phyloP scores from a whole-genome alignment of 192 early-diverging fungal species.

The Mortierella claussenii region DNA sequence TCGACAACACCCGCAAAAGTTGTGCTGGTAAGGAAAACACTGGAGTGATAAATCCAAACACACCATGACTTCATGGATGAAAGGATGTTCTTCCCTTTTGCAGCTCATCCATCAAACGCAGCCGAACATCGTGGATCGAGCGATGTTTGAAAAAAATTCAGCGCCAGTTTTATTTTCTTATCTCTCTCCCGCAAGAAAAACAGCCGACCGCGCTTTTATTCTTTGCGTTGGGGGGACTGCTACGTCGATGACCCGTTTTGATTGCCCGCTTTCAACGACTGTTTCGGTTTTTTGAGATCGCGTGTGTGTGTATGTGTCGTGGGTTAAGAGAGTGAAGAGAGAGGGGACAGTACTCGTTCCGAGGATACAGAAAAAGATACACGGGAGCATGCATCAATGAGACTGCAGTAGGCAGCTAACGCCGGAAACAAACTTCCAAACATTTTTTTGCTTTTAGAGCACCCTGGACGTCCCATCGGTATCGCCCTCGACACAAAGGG shows the following conservation, averaged over 20 bases:
- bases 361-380: neutral
- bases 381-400: neutral
- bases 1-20: constrained; percentile 66
- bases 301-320: too few relatives aligned
- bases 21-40: constrained; percentile 59
- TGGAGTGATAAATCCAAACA: too few relatives aligned
- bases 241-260: neutral
- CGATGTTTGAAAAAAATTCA: neutral
- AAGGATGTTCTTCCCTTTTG: neutral
- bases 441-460: constrained; percentile 34
- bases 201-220: too few relatives aligned
- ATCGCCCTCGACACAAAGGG: constrained; percentile 91
- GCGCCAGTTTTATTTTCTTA: neutral
- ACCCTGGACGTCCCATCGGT: constrained; percentile 65
- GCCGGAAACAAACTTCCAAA: too few relatives aligned
- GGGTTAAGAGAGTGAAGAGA: neutral
- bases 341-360: neutral
- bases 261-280: constrained; percentile 10
- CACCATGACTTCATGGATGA: neutral
- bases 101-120: too few relatives aligned
- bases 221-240: too few relatives aligned
- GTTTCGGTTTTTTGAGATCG: neutral
- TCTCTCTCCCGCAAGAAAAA: too few relatives aligned
- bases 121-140: neutral
- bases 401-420: neutral